Percentiles rank a stretch among this genome's conserved stretches.
Conservation (phyloP, 1,284 basidiomycete species). For the Athelia sp. region DNA sequence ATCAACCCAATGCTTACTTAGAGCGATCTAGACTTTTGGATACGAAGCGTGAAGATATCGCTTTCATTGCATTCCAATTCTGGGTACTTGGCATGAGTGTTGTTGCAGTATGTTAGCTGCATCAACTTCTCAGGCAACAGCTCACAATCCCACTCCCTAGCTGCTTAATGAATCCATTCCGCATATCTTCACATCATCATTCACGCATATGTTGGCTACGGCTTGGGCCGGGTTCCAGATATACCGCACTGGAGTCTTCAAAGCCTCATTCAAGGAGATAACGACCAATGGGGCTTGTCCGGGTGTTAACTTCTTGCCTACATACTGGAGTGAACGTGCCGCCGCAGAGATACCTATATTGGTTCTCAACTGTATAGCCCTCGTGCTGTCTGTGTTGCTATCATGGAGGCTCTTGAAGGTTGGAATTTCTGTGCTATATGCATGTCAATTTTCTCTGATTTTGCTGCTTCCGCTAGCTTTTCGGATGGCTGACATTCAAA, state of each 20-base stretch:
- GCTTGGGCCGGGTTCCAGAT: conserved; percentile 69
- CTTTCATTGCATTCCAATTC: conserved; percentile 73
- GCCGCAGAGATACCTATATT: conserved; percentile 61
- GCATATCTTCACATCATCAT: conserved; percentile 64
- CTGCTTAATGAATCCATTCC: conserved; percentile 78
- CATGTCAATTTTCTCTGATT: neutral
- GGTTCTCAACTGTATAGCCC: conserved; percentile 53
- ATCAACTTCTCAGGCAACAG: neutral
- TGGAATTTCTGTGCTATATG: conserved; percentile 4
- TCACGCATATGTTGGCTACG: conserved; percentile 69
- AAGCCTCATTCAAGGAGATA: conserved; percentile 45
- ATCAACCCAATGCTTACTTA: neutral
- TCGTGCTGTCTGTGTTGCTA: conserved; percentile 57
- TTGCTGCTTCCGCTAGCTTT: conserved; percentile 39
- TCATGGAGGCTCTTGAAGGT: conserved; percentile 77
- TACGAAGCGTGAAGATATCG: conserved; percentile 72
- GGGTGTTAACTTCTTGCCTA: conserved; percentile 45
- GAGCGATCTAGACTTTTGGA: conserved; percentile 47
- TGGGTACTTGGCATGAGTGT: conserved; percentile 79
- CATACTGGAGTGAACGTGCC: conserved; percentile 55
- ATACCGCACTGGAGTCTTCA: conserved; percentile 51
- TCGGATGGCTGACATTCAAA: conserved; percentile 83
- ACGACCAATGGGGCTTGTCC: conserved; percentile 63
- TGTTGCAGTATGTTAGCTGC: conserved; percentile 45
- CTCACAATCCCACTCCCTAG: conserved; percentile 10